Evolutionary conservation across 371 early-diverging fungal species (phyloP), one percentile per base, ranked within the genome.

Genomic region (Mortierella sp.): DNA sequence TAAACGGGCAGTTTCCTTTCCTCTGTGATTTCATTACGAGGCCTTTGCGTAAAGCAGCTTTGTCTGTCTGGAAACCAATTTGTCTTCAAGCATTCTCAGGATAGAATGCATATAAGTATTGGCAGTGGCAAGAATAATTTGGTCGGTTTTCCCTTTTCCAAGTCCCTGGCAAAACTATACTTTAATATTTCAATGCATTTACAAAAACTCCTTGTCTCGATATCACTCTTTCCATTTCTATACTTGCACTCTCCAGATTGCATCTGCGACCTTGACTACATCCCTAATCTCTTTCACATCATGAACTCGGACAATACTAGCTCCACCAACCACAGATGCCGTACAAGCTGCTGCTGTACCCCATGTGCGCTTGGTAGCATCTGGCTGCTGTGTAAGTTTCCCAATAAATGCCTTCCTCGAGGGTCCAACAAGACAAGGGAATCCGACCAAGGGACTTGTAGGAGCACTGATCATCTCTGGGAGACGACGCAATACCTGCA

Each of bases 261-360:
- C 86, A 83, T 98, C 98, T 19, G 96, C 89, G 3, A 98, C 93
- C 72, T 89, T 88, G 54, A 92, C 88, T 0, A 96, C 96, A 77
- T 98, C 96, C 61, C 86, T 83, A 92, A 97, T 96, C 68, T 95
- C 95, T 23, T 90, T 89, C 23, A 98, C 96, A 83, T 99, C 98
- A 79, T 99, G 99, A 0, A 99, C 96, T 31, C 99, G 86, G 26
- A 99, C 72, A 45, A 99, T 91, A 61, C 89, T 85, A 0, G 96
- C 95, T 22, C 96, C 96, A 10, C 93, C 95, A 22, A 94, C 93
- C 32, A 99, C 89, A 40, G 94, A 89, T 5, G 96, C 96, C 0
- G 96, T 89, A 70, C 94, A 92, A 0, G 98, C 96, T 43, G 96
- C 98, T 0, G 98, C 98, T 0, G 98, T 99, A 35, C 96, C 99